Percentiles rank a stretch among this genome's conserved stretches.
Conservation (phyloP, 2,329 filamentous ascomycete genomes). For the Neoascochyta sp. region DNA sequence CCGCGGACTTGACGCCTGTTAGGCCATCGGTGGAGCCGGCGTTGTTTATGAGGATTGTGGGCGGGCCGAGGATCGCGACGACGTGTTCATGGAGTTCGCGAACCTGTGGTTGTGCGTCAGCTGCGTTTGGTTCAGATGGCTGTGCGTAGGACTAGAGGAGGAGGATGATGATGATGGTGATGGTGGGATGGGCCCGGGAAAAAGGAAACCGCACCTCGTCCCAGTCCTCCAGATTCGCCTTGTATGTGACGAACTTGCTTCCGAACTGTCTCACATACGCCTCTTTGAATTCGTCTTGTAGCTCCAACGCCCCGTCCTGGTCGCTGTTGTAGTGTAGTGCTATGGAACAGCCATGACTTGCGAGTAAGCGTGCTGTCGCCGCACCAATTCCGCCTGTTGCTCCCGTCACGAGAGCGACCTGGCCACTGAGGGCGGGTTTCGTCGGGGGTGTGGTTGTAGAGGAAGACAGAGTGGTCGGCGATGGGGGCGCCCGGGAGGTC, state of each 20-base stretch:
- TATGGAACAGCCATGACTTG: constrained; percentile 42
- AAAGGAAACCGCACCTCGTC: constrained; percentile 38
- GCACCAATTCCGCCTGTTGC: constrained; percentile 47
- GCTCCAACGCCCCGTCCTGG: constrained; percentile 16
- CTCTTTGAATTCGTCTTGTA: constrained; percentile 21
- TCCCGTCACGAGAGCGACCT: constrained; percentile 42
- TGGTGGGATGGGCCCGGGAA: too few relatives aligned
- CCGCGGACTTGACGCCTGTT: constrained; percentile 24
- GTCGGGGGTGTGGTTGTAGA: too few relatives aligned
- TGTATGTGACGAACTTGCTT: constrained; percentile 26
- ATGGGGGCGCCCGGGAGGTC: too few relatives aligned
- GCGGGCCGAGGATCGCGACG: constrained; percentile 27
- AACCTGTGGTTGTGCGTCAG: constrained; percentile 18
- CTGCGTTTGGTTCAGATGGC: too few relatives aligned
- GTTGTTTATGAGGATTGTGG: constrained; percentile 45
- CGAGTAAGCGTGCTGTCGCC: constrained; percentile 42
- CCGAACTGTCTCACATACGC: constrained; percentile 18
- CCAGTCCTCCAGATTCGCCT: constrained; percentile 39
- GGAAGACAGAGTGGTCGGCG: too few relatives aligned
- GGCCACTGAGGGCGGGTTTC: constrained; percentile 9
- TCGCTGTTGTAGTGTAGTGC: constrained; percentile 45
- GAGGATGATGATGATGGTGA: constrained; percentile 4
- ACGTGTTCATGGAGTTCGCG: constrained; percentile 35
- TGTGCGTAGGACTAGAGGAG: too few relatives aligned
- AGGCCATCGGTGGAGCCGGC: constrained; percentile 27